These are phyloP conservation scores for Ananas comosus DNA, from an alignment of 176 grass and related monocot species.

Conservation along the genomic window DNA sequence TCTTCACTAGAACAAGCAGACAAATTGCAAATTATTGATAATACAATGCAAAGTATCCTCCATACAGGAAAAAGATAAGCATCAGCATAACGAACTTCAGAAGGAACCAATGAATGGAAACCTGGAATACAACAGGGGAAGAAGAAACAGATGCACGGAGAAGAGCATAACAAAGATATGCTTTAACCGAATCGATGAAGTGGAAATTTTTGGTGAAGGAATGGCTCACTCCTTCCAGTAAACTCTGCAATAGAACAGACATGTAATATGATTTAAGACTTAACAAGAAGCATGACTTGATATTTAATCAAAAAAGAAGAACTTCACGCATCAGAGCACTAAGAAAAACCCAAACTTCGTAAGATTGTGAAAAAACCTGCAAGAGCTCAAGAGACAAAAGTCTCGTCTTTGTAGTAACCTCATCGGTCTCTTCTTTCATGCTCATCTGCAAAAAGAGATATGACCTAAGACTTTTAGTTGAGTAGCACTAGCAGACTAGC, in stretches of 20 bases:
- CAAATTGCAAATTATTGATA: background rate
- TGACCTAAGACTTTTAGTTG: constrained; percentile 14
- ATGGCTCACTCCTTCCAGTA: constrained; percentile 88
- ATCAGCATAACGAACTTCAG: constrained; percentile 17
- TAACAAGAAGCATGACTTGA: constrained; percentile 27
- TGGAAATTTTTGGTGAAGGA: constrained; percentile 96
- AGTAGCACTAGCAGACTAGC: constrained; percentile 2
- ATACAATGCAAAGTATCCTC: background rate
- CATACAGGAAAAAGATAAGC: constrained; percentile 15
- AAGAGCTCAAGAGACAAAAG: constrained; percentile 94
- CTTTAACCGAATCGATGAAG: constrained; percentile 98
- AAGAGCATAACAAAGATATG: constrained; percentile 97
- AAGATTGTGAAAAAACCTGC: constrained; percentile 43
- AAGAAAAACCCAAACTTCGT: background rate
- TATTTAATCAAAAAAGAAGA: constrained; percentile 8
- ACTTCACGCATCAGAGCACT: background rate
- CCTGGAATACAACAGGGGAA: constrained; percentile 92
- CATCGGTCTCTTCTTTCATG: constrained; percentile 99
- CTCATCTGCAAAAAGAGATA: constrained; percentile 57
- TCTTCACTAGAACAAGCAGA: background rate
- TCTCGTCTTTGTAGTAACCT: constrained; percentile 89
- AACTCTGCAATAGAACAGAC: constrained; percentile 48
- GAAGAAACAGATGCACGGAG: constrained; percentile 83
- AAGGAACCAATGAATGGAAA: constrained; percentile 17
- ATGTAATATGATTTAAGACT: constrained; percentile 23